Evolutionary conservation across 1,284 basidiomycete genomes (phyloP).

Genomic region (Xanthoconium separans): DNA sequence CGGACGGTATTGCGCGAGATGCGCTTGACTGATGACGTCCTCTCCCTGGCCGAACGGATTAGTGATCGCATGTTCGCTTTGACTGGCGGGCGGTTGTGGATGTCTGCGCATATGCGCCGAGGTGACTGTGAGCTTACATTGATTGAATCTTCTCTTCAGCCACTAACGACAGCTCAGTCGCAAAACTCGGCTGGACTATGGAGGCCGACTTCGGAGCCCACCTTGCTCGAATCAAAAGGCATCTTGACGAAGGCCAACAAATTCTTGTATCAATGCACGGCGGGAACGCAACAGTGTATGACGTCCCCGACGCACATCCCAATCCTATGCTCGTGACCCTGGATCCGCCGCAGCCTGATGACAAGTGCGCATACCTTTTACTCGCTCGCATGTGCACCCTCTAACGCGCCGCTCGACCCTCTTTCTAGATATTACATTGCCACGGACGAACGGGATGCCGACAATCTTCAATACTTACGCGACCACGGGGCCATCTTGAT

Average conservation of each 20-base stretch:
- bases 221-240: conserved; percentile 37
- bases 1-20: conserved; percentile 38
- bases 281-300: conserved; percentile 20
- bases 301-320: conserved; percentile 27
- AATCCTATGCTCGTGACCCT: conserved; percentile 23
- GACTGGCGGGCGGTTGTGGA: conserved; percentile 41
- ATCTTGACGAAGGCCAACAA: conserved; percentile 32
- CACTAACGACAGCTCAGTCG: conserved; percentile 20
- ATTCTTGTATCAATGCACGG: conserved; percentile 27
- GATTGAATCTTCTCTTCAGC: background rate
- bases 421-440: conserved; percentile 44
- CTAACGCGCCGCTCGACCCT: background rate
- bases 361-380: conserved; percentile 18
- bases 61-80: conserved; percentile 35
- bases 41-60: conserved; percentile 34
- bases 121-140: conserved; percentile 40
- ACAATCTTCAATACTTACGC: conserved; percentile 35
- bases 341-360: conserved; percentile 26
- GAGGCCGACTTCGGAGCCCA: conserved; percentile 35
- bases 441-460: conserved; percentile 44
- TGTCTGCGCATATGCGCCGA: conserved; percentile 47
- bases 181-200: conserved; percentile 36
- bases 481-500: conserved; percentile 41
- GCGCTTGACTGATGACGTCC: conserved; percentile 28
- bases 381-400: too few relatives aligned